Conservation (phyloP, 371 early-diverging fungal genomes). For the Rhizopus sp. region DNA sequence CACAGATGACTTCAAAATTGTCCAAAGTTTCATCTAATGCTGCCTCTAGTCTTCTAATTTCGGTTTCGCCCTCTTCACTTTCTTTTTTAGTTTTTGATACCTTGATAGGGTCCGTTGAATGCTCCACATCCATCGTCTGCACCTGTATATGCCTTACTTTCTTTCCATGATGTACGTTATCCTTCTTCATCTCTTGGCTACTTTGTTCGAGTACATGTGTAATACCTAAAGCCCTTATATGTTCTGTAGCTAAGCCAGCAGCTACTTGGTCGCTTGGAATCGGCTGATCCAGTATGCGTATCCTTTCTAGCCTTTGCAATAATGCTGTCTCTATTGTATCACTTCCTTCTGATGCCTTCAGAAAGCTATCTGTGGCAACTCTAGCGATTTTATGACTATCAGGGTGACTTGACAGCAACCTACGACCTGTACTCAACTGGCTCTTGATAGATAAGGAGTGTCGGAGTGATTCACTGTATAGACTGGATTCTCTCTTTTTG, state of each 20-base stretch:
- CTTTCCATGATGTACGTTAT: not conserved
- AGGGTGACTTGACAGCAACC: not conserved
- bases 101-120: not conserved
- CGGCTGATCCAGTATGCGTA: slow-evolving; percentile 22
- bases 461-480: slow-evolving; percentile 41
- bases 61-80: slow-evolving; percentile 31
- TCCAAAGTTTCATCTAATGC: slow-evolving; percentile 58
- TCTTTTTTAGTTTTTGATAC: slow-evolving; percentile 18
- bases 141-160: slow-evolving; percentile 47
- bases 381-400: slow-evolving; percentile 5
- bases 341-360: slow-evolving; percentile 13
- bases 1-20: slow-evolving; percentile 59
- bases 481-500: slow-evolving; percentile 38
- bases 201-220: slow-evolving; percentile 29
- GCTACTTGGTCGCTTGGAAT: slow-evolving; percentile 43
- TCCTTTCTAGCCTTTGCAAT: slow-evolving; percentile 35
- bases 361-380: slow-evolving; percentile 12
- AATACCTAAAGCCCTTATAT: slow-evolving; percentile 39
- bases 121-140: slow-evolving; percentile 28
- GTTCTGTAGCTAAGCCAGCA: slow-evolving; percentile 35
- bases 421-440: slow-evolving; percentile 18
- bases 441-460: slow-evolving; percentile 34
- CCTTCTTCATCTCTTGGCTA: slow-evolving; percentile 4
- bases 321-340: slow-evolving; percentile 40
- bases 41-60: slow-evolving; percentile 37